Evolutionary conservation across 1,284 basidiomycete genomes (phyloP).

Genomic region (Moesziomyces sp.): DNA sequence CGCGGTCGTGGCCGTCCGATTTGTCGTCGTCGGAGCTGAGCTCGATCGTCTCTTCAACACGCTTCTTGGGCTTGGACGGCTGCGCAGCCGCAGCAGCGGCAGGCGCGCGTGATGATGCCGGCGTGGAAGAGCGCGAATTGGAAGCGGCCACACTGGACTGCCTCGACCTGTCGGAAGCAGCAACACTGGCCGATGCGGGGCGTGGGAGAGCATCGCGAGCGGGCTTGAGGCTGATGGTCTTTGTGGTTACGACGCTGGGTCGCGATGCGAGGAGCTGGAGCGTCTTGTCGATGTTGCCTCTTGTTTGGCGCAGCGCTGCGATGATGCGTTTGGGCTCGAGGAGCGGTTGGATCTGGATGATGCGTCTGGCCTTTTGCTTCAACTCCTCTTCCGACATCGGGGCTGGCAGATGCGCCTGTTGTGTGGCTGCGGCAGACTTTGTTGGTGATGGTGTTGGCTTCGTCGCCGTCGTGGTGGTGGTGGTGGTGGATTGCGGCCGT

Average conservation of each 20-base stretch:
- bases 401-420: conserved; percentile 1
- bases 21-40: conserved; percentile 58
- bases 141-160: conserved; percentile 14
- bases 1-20: conserved; percentile 48
- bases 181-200: conserved; percentile 7
- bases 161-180: conserved; percentile 4
- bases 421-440: neutral
- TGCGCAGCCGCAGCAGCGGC: conserved; percentile 8
- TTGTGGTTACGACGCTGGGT: conserved; percentile 30
- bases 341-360: conserved; percentile 21
- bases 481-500: conserved; percentile 7
- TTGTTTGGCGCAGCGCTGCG: conserved; percentile 30
- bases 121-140: conserved; percentile 24
- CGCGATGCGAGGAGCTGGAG: conserved; percentile 16
- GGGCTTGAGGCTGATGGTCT: conserved; percentile 34
- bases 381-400: conserved; percentile 24
- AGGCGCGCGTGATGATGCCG: conserved; percentile 14
- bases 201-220: conserved; percentile 12
- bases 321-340: conserved; percentile 22
- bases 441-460: neutral
- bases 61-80: conserved; percentile 11
- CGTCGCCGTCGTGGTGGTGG: neutral
- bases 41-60: conserved; percentile 14
- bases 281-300: conserved; percentile 20
- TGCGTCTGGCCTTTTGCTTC: conserved; percentile 24